A percentile compares a stretch with the other conserved stretches of the same genome.
Evolutionary conservation across 75 land plant species (phyloP).

Genomic region (Isoetes taiwanensis): DNA sequence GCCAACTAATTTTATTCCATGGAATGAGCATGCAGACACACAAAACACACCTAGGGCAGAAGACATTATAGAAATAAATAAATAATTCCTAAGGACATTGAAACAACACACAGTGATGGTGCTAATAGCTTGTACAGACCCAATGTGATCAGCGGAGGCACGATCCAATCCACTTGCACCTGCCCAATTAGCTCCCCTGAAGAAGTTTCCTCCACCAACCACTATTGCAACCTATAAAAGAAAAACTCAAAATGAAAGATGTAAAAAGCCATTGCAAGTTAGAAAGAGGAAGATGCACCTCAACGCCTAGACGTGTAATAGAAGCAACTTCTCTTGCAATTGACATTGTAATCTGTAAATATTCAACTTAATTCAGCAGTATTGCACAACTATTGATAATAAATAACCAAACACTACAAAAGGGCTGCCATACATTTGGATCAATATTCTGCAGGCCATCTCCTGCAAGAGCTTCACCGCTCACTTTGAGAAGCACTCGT

Average conservation of each 20-base stretch:
- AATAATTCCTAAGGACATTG: no score
- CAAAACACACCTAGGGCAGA: no score
- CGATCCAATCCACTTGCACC: slow-evolving; percentile 80
- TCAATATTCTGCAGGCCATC: slow-evolving; percentile 67
- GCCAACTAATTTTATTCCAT: no score
- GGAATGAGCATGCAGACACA: no score
- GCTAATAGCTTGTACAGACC: no score
- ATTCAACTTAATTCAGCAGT: background rate
- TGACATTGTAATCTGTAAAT: slow-evolving; percentile 67
- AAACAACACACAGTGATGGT: no score
- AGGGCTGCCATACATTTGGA: slow-evolving; percentile 46
- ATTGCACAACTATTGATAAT: background rate
- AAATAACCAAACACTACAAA: background rate
- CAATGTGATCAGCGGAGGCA: slow-evolving; percentile 93
- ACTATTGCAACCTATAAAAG: slow-evolving; percentile 77
- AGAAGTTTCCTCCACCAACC: slow-evolving; percentile 93
- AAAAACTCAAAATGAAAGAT: no score
- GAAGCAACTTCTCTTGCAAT: slow-evolving; percentile 88
- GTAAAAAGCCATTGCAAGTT: slow-evolving; percentile 1
- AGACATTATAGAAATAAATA: no score
- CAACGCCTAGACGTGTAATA: slow-evolving; percentile 69
- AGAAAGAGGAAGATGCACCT: slow-evolving; percentile 24
- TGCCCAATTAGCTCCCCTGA: slow-evolving; percentile 60
- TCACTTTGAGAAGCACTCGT: slow-evolving; percentile 79
- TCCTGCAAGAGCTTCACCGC: slow-evolving; percentile 87